phyloP scores from a whole-genome alignment of 768 basidiomycete species.

The Boletellus emodensis region DNA sequence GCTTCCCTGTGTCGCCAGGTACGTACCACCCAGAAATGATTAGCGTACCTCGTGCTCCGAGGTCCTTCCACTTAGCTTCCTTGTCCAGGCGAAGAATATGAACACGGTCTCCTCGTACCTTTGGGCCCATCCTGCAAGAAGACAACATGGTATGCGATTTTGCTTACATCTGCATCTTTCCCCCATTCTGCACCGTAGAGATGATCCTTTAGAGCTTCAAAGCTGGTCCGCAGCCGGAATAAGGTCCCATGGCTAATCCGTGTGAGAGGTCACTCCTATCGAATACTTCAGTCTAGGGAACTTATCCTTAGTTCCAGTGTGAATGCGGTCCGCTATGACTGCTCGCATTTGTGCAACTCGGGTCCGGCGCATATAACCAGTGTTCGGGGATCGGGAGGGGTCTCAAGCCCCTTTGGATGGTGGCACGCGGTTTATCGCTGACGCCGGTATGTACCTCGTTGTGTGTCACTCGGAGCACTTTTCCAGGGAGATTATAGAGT shows the following conservation, averaged over 20 bases:
- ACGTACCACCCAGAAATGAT: constrained; percentile 81
- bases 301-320: constrained; percentile 51
- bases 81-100: constrained; percentile 74
- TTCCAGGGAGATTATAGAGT: no score
- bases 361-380: constrained; percentile 86
- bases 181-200: constrained; percentile 77
- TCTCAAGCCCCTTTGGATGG: constrained; percentile 61
- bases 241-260: constrained; percentile 66
- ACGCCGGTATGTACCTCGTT: neutral
- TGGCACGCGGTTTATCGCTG: constrained; percentile 60
- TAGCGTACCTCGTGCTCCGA: constrained; percentile 51
- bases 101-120: constrained; percentile 69
- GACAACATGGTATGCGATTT: constrained; percentile 64
- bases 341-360: constrained; percentile 92
- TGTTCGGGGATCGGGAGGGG: constrained; percentile 37
- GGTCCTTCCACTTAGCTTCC: constrained; percentile 58
- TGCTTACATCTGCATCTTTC: constrained; percentile 34
- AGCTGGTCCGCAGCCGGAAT: constrained; percentile 86
- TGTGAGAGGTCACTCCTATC: neutral
- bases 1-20: neutral
- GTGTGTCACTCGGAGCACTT: no score
- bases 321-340: constrained; percentile 72
- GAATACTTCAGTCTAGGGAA: neutral
- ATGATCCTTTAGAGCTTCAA: constrained; percentile 71
- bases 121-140: constrained; percentile 79